Evolutionary conservation across 2,329 filamentous ascomycete genomes (phyloP), one percentile per base, ranked within the genome.

Genomic region (Aspergillus terreus): DNA sequence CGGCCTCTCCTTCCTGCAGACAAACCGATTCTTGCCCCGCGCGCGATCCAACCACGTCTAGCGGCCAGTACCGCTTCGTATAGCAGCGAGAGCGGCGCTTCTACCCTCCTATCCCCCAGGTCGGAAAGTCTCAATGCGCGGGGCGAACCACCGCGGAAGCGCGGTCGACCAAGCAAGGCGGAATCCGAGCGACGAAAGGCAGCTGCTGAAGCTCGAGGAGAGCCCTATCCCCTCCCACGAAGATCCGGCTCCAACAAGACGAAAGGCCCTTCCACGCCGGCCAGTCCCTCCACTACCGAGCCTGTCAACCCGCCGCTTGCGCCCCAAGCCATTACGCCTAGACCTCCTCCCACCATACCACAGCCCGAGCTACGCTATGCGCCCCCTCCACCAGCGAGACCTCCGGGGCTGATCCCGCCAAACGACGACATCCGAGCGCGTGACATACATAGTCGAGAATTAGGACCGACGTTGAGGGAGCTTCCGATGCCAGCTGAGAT

Each of bases 81-180:
- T 45, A 64, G 63, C 46, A 67, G 64, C 46, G 69, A 71, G 58
- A 66, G 64, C 52, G 60, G 64, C 12, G 59, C 64, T 12, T 65
- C 68, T 1, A 62, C 63, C 17, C 66, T 67, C 42, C 58, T 71
- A 23, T 71, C 71, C 19, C 70, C 70, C 14, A 55, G 64, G 21
- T 52, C 66, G 11, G 70, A 71, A 25, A 52, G 50, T 23, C 36
- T 58, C 5, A 35, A 54, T 17, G 40, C 54, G 19, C 57, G 58
- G 53, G 62, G 63, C 35, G 69, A 73, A 46, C 69, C 66, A 32
- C 70, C 65, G 49, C 64, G 69, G 42, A 74, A 74, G 67, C 64
- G 72, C 49, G 72, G 72, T n/a, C 68, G 72, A 14, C 72, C 72
- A 52, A 75, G 64, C 54, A 75, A 75, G 61, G 63, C 62, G 32